A percentile compares a stretch with the other conserved stretches of the same genome.
Conservation (phyloP, 2,329 filamentous ascomycete genomes). For the Cladosporium sp. region DNA sequence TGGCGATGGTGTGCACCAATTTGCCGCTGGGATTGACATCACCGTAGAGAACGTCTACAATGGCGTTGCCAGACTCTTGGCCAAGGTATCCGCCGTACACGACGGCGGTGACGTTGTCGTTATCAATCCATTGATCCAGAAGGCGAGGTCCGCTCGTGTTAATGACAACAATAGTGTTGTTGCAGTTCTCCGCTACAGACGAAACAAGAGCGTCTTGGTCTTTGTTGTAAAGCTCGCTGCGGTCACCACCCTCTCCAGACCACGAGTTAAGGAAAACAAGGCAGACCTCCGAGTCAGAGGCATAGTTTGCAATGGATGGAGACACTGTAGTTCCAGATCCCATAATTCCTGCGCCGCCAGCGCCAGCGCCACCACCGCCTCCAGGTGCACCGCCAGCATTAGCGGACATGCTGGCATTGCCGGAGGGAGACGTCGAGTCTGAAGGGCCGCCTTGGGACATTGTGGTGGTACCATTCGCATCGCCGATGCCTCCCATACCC, state of each 20-base stretch:
- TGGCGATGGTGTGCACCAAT: slow-evolving; percentile 29
- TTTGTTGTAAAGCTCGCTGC: slow-evolving; percentile 23
- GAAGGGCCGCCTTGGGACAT: background rate
- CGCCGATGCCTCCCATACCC: background rate
- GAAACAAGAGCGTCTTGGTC: slow-evolving; percentile 26
- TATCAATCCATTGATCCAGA: slow-evolving; percentile 28
- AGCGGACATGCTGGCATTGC: background rate
- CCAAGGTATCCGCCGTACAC: slow-evolving; percentile 27
- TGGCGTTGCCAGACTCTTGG: slow-evolving; percentile 26
- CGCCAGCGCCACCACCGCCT: no score
- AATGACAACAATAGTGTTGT: slow-evolving; percentile 30
- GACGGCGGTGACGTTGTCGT: slow-evolving; percentile 29
- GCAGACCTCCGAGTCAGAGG: slow-evolving; percentile 22
- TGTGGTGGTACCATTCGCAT: background rate
- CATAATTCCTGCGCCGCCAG: background rate
- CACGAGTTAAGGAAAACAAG: slow-evolving; percentile 30
- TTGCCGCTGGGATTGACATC: slow-evolving; percentile 26
- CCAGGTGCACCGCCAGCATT: background rate
- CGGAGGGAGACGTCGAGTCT: background rate
- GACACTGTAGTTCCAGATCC: slow-evolving; percentile 2
- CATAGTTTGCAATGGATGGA: slow-evolving; percentile 4
- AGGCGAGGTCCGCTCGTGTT: slow-evolving; percentile 28
- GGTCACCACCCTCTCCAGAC: slow-evolving; percentile 26
- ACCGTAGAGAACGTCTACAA: slow-evolving; percentile 30
- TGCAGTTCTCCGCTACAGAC: slow-evolving; percentile 28